Evolutionary conservation across 2,329 filamentous ascomycete species (phyloP).

Genomic region (Metarhizium humberi): DNA sequence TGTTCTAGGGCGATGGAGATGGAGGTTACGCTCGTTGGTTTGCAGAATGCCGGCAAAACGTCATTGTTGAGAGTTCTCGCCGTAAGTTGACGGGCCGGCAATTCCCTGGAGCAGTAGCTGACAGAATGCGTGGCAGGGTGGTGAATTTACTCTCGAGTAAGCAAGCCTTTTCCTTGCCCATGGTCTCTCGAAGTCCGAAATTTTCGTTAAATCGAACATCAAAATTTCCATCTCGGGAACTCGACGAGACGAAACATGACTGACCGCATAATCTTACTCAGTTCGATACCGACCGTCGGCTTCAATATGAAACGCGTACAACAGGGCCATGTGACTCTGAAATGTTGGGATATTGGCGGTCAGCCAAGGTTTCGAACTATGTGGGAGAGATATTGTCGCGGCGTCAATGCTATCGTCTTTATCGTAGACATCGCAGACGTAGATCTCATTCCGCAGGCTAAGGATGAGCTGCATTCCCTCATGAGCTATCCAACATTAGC

Average conservation of each 20-base stretch:
- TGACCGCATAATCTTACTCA: slow-evolving; percentile 40
- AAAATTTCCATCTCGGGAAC: neutral
- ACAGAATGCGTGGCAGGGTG: slow-evolving; percentile 52
- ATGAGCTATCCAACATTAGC: slow-evolving; percentile 77
- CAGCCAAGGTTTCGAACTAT: slow-evolving; percentile 95
- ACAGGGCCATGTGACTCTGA: slow-evolving; percentile 94
- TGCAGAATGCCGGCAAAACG: slow-evolving; percentile 98
- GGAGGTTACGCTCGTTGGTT: slow-evolving; percentile 98
- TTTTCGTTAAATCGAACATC: neutral
- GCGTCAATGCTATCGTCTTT: slow-evolving; percentile 95
- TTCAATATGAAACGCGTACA: slow-evolving; percentile 99
- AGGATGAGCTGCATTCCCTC: slow-evolving; percentile 84
- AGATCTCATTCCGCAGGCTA: slow-evolving; percentile 70
- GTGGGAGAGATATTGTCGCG: slow-evolving; percentile 98
- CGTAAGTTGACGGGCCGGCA: slow-evolving; percentile 50
- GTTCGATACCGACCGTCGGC: slow-evolving; percentile 94
- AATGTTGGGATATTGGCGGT: slow-evolving; percentile 97
- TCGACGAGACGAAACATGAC: slow-evolving; percentile 10
- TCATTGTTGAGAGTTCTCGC: slow-evolving; percentile 87
- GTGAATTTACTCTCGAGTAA: slow-evolving; percentile 98
- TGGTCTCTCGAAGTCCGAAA: neutral
- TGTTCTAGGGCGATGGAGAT: slow-evolving; percentile 84
- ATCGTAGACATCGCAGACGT: slow-evolving; percentile 94
- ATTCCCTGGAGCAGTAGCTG: slow-evolving; percentile 9
- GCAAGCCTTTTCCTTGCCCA: slow-evolving; percentile 20